Base-by-base conservation (phyloP, 257 asterid species). In the Solanum stenotomum region DNA sequence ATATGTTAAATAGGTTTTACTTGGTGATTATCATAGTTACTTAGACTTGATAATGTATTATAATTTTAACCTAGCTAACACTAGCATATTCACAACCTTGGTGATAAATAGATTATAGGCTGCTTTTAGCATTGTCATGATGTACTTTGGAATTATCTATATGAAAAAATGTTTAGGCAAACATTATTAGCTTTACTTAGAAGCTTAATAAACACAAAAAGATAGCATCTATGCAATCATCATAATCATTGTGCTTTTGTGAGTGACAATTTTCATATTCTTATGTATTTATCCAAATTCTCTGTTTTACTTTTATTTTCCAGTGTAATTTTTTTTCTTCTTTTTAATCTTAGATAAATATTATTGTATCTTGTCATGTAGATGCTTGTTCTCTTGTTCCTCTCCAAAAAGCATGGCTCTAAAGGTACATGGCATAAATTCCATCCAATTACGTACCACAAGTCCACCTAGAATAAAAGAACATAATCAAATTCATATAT, bases 171-270 rank as follows among this genome's bases (percentile, higher is more conserved):
- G 87, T 76, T 81, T 5, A 4, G 85, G 27, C 76, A 78, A 84
- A 25, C 87, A 87, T 87, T 75, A 65, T 90, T 92, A 90, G 91
- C 98, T 95, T 95, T 92, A 93, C 97, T 94, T 94, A 87, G 94
- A 95, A 95, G 97, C 96, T 91, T 92, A 92, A 92, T 85, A 92
- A 91, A 89, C 29, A 89, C 92, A 94, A 94, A 91, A 93, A 92
- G 92, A 92, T n/a, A 88, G 91, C 92, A 91, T 89, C 87, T 71
- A 88, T 86, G 75, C 88, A 49, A 83, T 82, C 88, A 33, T 44
- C 61, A 49, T 86, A 91, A 93, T 93, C 79, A 92, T 93, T 87
- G 86, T 91, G 86, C 91, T 88, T 74, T 78, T 52, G 71, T 85
- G 59, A 85, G 86, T 42, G 81, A 59, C 25, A 74, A 85, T 87